phyloP scores from a whole-genome alignment of 1,284 basidiomycete species.

The Vanrija humicola region DNA sequence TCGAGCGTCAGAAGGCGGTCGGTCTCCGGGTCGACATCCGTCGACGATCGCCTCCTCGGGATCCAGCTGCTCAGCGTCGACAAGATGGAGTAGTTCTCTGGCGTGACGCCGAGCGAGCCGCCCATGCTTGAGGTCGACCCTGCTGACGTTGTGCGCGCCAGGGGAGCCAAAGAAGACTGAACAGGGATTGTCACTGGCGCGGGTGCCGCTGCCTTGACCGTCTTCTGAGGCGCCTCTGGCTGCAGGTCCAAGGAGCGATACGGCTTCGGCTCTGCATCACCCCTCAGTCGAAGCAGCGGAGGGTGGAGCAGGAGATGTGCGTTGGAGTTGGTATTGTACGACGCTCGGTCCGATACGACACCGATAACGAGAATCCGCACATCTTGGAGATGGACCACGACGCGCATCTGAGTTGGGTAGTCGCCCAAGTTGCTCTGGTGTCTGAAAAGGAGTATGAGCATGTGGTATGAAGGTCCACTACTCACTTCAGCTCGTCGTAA shows the following conservation, averaged over 20 bases:
- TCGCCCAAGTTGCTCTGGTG: constrained; percentile 37
- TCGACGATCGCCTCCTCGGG: not conserved
- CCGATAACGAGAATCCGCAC: constrained; percentile 42
- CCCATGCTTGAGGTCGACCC: not conserved
- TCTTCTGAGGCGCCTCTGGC: not conserved
- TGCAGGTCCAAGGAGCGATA: not conserved
- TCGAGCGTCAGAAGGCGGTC: too few relatives aligned
- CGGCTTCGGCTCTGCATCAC: too few relatives aligned
- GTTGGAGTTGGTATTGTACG: constrained; percentile 41
- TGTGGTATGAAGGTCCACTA: not conserved
- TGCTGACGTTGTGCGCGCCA: not conserved
- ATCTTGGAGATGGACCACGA: constrained; percentile 40
- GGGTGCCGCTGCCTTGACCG: not conserved
- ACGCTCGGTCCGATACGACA: constrained; percentile 24
- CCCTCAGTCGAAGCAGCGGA: constrained; percentile 26
- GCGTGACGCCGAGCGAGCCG: not conserved
- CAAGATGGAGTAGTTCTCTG: not conserved
- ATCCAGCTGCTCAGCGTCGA: not conserved
- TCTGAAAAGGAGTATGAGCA: constrained; percentile 9
- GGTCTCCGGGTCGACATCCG: not conserved
- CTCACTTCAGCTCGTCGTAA: constrained; percentile 40
- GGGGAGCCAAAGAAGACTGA: not conserved
- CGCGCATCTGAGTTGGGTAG: constrained; percentile 36
- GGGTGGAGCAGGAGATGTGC: constrained; percentile 44
- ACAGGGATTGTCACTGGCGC: too few relatives aligned